Evolutionary conservation across 352 stramenopile species (phyloP), one percentile per base, ranked within the genome.

Genomic region (Phytophthora crassamura): DNA sequence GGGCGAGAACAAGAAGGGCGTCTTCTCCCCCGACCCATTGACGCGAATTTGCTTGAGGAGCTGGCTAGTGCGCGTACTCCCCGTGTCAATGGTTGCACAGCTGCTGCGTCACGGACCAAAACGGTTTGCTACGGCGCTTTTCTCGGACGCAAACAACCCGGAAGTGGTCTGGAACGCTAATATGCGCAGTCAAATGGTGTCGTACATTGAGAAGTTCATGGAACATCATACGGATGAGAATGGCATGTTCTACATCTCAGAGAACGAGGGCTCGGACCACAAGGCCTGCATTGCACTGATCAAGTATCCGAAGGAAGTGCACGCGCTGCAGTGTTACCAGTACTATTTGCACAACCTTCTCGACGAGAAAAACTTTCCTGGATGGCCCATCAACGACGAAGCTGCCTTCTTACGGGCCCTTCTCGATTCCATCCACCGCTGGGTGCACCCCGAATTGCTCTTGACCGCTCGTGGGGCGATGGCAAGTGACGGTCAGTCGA

Each of bases 311-410:
- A 77, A 84, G 32, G 82, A 96, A 77, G 88, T 94, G 4, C 87
- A 96, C 46, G 84, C 83, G 20, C 71, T 96, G 9, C 88, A 96
- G 64, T 93, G 84, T 64, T 93, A 96, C 46, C 86, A 94, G 63
- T 96, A 96, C 62, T 96, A 96, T 20, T 56, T 96, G 18, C 83
- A 94, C 67, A 96, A 96, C 52, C 63, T 96, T 20, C 59, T 96
- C 20, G 86, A 96, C 48, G 88, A 95, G 48, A 84, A 91, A 50
- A 77, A 84, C 36, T 96, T 93, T 58, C 88, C 88, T n/a, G 85
- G 85, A n/a, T 96, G 88, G 88, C 83, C 86, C 43, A 94, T 96
- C 39, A 94, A 94, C 60, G 84, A 94, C 43, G 86, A 91, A 46
- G 39, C 78, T 40, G 82, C 88, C 18, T 95, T 95, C 49, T 59